Evolutionary conservation across 2,329 filamentous ascomycete species (phyloP), one percentile per base, ranked within the genome.

Genomic region (Fusarium sp.): DNA sequence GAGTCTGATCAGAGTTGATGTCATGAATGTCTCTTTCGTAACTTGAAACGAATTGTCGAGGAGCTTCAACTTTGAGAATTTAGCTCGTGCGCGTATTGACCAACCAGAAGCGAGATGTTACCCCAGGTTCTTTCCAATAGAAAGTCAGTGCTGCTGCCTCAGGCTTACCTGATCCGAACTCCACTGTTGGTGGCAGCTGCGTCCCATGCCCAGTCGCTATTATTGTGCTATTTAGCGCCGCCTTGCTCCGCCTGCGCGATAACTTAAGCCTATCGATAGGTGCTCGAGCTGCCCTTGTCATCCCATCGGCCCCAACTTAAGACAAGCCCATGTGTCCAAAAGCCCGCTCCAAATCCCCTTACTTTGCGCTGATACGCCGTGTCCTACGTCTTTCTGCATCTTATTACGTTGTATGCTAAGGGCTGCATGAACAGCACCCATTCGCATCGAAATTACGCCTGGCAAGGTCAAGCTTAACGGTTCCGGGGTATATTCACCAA

Each of bases 361-460:
- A 42, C 43, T 61, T 53, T 47, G 46, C 43, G 53, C 59, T 71
- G 68, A 71, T 71, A 69, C 68, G 68, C 23, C 40, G 54, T 64
- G 54, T 54, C 41, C 32, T 49, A 43, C 42, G 62, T 53, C 63
- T 61, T 61, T 59, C 68, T 68, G 65, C 63, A 54, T 55, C 63
- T 68, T 55, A 60, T 56, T 68, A 54, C 65, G 48, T 68, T 43
- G 50, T 63, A 55, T 48, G n/a, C 49, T 53, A 51, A 59, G 51
- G 48, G 49, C 56, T 72, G 69, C 55, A 60, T 69, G 56, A 68
- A 65, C 47, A 55, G 55, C 40, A 55, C 45, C 62, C 63, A 43
- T 55, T 48, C 63, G 55, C 47, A 40, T 65, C 54, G 61, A 69
- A 69, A 71, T 72, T 71, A 41, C 50, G 69, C 34, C 57, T 47